Evolutionary conservation across 306 rosid species (phyloP).

Genomic region (Cajanus cajan): DNA sequence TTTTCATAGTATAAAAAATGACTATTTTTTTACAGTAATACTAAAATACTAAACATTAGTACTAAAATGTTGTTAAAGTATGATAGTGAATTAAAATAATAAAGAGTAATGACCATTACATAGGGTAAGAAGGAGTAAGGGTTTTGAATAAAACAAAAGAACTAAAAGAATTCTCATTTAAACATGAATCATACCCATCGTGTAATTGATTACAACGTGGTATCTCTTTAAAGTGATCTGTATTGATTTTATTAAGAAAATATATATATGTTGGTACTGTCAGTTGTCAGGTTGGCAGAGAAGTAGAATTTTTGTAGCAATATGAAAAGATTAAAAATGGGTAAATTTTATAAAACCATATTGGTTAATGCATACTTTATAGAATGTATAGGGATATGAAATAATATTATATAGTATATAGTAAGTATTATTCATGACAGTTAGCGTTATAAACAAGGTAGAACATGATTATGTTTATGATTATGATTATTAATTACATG

Average conservation of each 20-base stretch:
- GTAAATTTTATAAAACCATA: not conserved
- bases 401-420: not conserved
- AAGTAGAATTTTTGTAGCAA: conserved; percentile 28
- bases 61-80: too few relatives aligned
- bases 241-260: not conserved
- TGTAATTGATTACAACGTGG: not conserved
- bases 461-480: not conserved
- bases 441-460: not conserved
- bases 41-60: too few relatives aligned
- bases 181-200: not conserved
- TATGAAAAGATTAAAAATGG: not conserved
- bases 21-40: too few relatives aligned
- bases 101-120: too few relatives aligned
- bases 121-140: too few relatives aligned
- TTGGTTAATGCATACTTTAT: not conserved
- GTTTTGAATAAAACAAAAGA: too few relatives aligned
- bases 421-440: not conserved
- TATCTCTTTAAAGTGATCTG: not conserved
- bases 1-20: too few relatives aligned
- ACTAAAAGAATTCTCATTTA: not conserved
- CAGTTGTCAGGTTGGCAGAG: conserved; percentile 27
- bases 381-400: not conserved
- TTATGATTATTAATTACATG: not conserved
- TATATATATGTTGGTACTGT: not conserved
- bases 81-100: too few relatives aligned